These are phyloP conservation scores for Ophiocordyceps sinensis DNA, from an alignment of 2,329 filamentous ascomycete species.

Conservation along the genomic window DNA sequence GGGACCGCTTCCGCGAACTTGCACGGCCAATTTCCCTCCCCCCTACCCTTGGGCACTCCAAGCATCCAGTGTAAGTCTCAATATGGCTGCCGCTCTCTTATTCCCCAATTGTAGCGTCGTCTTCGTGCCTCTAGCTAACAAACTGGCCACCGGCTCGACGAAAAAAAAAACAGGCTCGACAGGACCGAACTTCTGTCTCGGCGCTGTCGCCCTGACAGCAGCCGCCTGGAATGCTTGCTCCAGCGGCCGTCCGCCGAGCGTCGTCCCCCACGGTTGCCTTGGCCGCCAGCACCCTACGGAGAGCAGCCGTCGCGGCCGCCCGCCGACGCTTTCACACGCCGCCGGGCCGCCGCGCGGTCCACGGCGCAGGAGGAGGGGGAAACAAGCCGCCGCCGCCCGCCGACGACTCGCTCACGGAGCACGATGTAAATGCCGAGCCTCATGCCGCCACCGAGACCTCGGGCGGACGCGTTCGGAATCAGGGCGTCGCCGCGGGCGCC, in stretches of 20 bases:
- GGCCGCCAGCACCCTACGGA: slow-evolving; percentile 10
- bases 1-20: no score
- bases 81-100: no score
- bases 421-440: slow-evolving; percentile 14
- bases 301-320: slow-evolving; percentile 2
- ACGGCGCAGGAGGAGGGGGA: slow-evolving; percentile 9
- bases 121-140: no score
- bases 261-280: slow-evolving; percentile 11
- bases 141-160: no score
- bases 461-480: slow-evolving; percentile 12
- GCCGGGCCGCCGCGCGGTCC: slow-evolving; percentile 5
- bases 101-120: no score
- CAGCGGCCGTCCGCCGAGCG: slow-evolving; percentile 12
- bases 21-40: no score
- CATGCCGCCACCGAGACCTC: slow-evolving; percentile 13
- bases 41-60: no score
- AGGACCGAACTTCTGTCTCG: slow-evolving; percentile 2
- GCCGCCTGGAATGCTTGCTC: slow-evolving; percentile 16
- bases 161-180: no score
- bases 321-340: slow-evolving; percentile 10
- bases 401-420: slow-evolving; percentile 10
- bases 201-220: slow-evolving; percentile 5
- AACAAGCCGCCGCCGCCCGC: slow-evolving; percentile 8
- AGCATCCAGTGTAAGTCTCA: no score
- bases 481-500: slow-evolving; percentile 9